Conservation (phyloP, 169 alveolate species). For the Cryptosporidium ryanae region DNA sequence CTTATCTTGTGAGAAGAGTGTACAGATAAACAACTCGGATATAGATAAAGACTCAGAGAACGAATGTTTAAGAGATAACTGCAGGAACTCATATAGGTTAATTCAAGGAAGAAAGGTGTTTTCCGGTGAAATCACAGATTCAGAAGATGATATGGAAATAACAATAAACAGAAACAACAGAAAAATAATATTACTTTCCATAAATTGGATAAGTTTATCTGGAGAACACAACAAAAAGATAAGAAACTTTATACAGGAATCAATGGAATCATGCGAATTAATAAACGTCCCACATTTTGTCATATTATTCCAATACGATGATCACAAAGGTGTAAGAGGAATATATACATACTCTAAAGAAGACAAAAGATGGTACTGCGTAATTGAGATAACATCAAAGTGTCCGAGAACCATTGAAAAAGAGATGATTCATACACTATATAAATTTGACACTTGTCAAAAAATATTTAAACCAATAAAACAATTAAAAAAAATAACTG, state of each 20-base stretch:
- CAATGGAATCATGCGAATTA: constrained; percentile 51
- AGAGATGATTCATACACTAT: constrained; percentile 58
- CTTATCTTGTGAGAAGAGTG: no score
- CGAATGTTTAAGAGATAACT: background rate
- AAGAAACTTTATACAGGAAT: constrained; percentile 48
- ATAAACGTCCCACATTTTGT: constrained; percentile 47
- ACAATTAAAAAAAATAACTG: constrained; percentile 39
- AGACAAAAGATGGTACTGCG: constrained; percentile 56
- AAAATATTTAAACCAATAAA: constrained; percentile 46
- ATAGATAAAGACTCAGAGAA: background rate
- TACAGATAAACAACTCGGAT: constrained; percentile 4
- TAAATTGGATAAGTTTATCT: constrained; percentile 68
- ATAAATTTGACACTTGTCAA: constrained; percentile 68
- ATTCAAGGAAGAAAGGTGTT: background rate
- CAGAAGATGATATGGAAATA: constrained; percentile 27
- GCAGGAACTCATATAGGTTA: background rate
- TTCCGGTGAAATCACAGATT: constrained; percentile 19
- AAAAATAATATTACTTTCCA: constrained; percentile 39
- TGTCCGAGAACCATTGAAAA: constrained; percentile 40
- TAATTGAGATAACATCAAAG: constrained; percentile 37
- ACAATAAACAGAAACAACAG: constrained; percentile 51
- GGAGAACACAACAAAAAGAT: constrained; percentile 60
- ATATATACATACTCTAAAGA: constrained; percentile 38
- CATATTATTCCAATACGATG: constrained; percentile 63
- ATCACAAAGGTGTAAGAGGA: constrained; percentile 66